These are phyloP conservation scores for Polychytrium aggregatum DNA, from an alignment of 192 early-diverging fungal species.

Conservation along the genomic window DNA sequence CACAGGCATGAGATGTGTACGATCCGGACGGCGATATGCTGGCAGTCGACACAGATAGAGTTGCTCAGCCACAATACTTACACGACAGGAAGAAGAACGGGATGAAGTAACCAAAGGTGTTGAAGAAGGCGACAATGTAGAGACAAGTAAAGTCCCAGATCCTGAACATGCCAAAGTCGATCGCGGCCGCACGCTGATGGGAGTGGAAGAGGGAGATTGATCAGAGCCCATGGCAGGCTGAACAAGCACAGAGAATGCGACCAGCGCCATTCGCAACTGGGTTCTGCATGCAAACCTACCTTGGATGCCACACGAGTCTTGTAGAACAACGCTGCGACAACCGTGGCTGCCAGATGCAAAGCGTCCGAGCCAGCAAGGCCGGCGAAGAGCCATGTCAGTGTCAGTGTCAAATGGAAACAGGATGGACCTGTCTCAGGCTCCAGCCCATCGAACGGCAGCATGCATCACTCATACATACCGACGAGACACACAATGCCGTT, in stretches of 20 bases:
- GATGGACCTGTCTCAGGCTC: background rate
- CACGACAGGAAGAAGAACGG: slow-evolving; percentile 43
- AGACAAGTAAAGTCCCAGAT: slow-evolving; percentile 23
- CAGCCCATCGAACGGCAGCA: too few species aligned
- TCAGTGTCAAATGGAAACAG: too few species aligned
- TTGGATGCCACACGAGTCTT: too few species aligned
- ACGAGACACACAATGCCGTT: slow-evolving; percentile 36
- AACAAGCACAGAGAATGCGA: slow-evolving; percentile 17
- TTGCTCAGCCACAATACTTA: too few species aligned
- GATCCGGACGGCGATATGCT: too few species aligned
- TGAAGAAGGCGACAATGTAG: slow-evolving; percentile 24
- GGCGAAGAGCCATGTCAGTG: too few species aligned
- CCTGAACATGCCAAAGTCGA: slow-evolving; percentile 22
- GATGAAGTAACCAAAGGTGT: slow-evolving; percentile 41
- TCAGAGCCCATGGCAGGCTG: slow-evolving; percentile 3
- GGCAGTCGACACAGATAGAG: too few species aligned
- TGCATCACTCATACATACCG: too few species aligned
- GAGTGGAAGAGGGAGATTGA: background rate
- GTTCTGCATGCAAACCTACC: too few species aligned
- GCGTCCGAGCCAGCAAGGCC: background rate
- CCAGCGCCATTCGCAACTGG: background rate
- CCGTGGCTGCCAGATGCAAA: background rate
- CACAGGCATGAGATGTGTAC: background rate
- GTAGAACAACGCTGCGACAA: too few species aligned
- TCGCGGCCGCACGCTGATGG: background rate